Evolutionary conservation across 225 moss, liverwort and hornwort species (phyloP), one percentile per base, ranked within the genome.

Genomic region (Bryoerythrophyllum caledonicum): DNA sequence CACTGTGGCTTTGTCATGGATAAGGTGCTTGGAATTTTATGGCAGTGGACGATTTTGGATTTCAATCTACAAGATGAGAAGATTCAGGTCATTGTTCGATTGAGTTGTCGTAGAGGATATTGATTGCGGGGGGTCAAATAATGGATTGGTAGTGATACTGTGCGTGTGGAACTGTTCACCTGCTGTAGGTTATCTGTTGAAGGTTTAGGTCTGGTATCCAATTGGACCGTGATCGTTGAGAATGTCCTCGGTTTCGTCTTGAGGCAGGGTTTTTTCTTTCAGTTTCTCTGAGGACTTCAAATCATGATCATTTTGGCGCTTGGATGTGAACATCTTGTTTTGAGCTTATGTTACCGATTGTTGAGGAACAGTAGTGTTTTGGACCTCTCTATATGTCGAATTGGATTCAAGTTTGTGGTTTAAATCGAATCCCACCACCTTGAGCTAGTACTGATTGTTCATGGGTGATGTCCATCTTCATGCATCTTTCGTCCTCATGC

Each of bases 41-140:
- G 46, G 1, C 16, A 67, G 11, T 10, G 14, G n/a, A 28, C 53
- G 55, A 37, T 32, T 68, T 75, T 66, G 24, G 21, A 17, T 9
- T 70, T 10, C 38, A 19, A 19, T 19, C 11, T n/a, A 51, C n/a
- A 23, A 11, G 55, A 6, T 55, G 40, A 27, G 30, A 48, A 26
- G 37, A 63, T 19, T n/a, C n/a, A 79, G 79, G 83, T 67, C 17
- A 71, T 82, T 44, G 28, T 49, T 51, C 24, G 24, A 3, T 14
- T 15, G 16, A 61, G 40, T 17, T 38, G 14, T 19, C 24, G 57
- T 8, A 58, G 58, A 57, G 10, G 59, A n/a, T 75, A 46, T n/a
- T n/a, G n/a, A 48, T 25, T 66, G 0, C 15, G 21, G 25, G n/a
- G 15, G 19, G 16, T 49, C 17, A 5, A 49, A 6, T 17, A 6